phyloP scores from a whole-genome alignment of 2,329 filamentous ascomycete species.

The Paecilomyces dactylethromorphus region DNA sequence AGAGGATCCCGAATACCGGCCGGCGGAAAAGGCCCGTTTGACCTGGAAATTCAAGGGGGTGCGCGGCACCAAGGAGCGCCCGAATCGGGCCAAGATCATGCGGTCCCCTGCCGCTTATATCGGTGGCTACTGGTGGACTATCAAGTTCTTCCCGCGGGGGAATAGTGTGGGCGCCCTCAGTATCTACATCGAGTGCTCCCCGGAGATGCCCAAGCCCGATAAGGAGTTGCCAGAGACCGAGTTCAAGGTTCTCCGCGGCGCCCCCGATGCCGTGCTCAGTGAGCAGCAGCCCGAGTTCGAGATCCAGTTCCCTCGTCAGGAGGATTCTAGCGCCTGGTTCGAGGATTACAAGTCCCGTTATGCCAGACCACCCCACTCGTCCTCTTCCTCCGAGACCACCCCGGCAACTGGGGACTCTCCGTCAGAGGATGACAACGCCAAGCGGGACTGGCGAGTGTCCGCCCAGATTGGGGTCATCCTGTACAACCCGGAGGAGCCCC shows the following conservation, averaged over 20 bases:
- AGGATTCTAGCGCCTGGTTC: slow-evolving; percentile 22
- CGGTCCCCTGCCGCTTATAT: slow-evolving; percentile 50
- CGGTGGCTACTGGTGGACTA: slow-evolving; percentile 57
- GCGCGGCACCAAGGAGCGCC: slow-evolving; percentile 54
- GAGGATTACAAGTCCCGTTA: slow-evolving; percentile 24
- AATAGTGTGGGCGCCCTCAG: slow-evolving; percentile 54
- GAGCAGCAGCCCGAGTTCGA: slow-evolving; percentile 23
- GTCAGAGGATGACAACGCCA: slow-evolving; percentile 1
- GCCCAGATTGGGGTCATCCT: slow-evolving; percentile 56
- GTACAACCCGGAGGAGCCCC: slow-evolving; percentile 58
- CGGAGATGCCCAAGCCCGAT: slow-evolving; percentile 36
- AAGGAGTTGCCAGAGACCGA: slow-evolving; percentile 30
- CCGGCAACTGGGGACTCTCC: slow-evolving; percentile 1
- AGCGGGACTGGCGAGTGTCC: slow-evolving; percentile 41
- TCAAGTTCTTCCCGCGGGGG: slow-evolving; percentile 59
- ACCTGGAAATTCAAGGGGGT: slow-evolving; percentile 54
- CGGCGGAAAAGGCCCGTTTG: slow-evolving; percentile 49
- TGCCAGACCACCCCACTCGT: slow-evolving; percentile 5
- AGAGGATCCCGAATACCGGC: slow-evolving; percentile 52
- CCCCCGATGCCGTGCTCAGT: slow-evolving; percentile 28
- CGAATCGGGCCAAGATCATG: slow-evolving; percentile 54
- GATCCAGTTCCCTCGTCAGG: slow-evolving; percentile 20
- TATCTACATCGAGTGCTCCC: slow-evolving; percentile 57
- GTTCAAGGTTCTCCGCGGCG: slow-evolving; percentile 34
- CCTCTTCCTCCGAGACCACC: slow-evolving; percentile 3